phyloP scores from a whole-genome alignment of 306 rosid genomes.

The Fagus sylvatica region DNA sequence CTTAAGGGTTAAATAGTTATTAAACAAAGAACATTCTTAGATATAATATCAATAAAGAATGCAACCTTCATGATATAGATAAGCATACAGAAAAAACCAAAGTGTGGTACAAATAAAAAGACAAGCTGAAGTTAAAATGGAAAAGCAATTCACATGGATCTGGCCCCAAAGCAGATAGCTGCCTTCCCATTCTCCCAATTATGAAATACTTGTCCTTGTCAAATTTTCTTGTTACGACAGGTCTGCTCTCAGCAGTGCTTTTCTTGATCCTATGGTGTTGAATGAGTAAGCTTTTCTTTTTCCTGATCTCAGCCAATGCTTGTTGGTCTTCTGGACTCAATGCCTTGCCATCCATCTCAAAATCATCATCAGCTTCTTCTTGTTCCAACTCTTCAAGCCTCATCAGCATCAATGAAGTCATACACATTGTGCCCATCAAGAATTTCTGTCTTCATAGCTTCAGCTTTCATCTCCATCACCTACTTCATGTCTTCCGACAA shows the following conservation, averaged over 20 bases:
- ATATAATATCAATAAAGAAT: background rate
- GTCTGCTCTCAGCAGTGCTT: conserved; percentile 85
- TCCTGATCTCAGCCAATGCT: conserved; percentile 67
- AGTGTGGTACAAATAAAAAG: background rate
- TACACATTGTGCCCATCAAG: conserved; percentile 87
- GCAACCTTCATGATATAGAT: background rate
- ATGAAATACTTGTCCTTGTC: conserved; percentile 66
- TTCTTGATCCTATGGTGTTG: conserved; percentile 79
- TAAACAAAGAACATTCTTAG: background rate
- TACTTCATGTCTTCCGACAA: conserved; percentile 62
- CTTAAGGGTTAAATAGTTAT: background rate
- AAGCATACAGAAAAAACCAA: background rate
- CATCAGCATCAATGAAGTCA: conserved; percentile 82
- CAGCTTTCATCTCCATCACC: conserved; percentile 77
- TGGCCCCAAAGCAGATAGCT: conserved; percentile 68
- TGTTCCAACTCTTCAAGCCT: conserved; percentile 86
- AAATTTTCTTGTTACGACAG: conserved; percentile 77
- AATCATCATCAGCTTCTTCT: conserved; percentile 64
- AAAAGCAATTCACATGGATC: conserved; percentile 38
- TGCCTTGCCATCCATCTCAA: conserved; percentile 65
- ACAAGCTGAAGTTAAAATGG: background rate
- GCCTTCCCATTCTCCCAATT: conserved; percentile 79
- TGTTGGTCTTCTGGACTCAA: conserved; percentile 66
- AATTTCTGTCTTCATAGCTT: conserved; percentile 88
- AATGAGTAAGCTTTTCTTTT: conserved; percentile 63